These are phyloP conservation scores for Penicillium hordei DNA, from an alignment of 2,329 filamentous ascomycete genomes.

Conservation along the genomic window DNA sequence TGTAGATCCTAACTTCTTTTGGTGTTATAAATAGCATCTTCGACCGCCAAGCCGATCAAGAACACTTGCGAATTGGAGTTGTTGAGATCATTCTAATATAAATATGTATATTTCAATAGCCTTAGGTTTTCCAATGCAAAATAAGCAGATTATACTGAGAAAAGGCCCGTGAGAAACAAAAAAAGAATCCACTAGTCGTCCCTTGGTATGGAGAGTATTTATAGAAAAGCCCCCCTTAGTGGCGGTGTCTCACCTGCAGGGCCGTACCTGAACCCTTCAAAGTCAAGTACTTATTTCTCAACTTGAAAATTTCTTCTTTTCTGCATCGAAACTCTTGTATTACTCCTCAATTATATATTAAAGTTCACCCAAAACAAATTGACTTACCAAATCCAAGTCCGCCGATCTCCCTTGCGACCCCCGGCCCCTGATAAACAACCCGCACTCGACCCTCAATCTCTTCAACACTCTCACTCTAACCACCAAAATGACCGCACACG, in stretches of 20 bases:
- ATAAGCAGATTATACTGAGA: background rate
- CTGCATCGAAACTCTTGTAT: background rate
- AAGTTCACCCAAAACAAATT: background rate
- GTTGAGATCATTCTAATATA: background rate
- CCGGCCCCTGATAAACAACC: constrained; percentile 10
- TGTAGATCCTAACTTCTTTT: constrained; percentile 1
- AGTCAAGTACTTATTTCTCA: constrained; percentile 7
- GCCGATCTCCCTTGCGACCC: background rate
- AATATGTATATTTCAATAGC: background rate
- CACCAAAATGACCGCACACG: constrained; percentile 22
- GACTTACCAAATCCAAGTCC: background rate
- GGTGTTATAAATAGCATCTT: constrained; percentile 15
- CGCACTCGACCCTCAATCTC: background rate
- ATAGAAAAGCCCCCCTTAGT: constrained; percentile 17
- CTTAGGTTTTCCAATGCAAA: background rate
- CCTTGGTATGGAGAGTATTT: constrained; percentile 14
- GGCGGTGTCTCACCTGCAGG: constrained; percentile 20
- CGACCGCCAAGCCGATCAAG: background rate
- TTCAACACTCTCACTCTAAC: constrained; percentile 1
- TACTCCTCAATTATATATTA: background rate
- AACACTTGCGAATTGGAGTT: background rate
- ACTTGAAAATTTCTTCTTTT: background rate
- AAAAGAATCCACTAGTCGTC: constrained; percentile 5
- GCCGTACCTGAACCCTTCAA: constrained; percentile 9
- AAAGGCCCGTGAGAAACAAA: background rate